Conservation (phyloP, 2,329 filamentous ascomycete genomes). For the Parastagonospora nodorum region DNA sequence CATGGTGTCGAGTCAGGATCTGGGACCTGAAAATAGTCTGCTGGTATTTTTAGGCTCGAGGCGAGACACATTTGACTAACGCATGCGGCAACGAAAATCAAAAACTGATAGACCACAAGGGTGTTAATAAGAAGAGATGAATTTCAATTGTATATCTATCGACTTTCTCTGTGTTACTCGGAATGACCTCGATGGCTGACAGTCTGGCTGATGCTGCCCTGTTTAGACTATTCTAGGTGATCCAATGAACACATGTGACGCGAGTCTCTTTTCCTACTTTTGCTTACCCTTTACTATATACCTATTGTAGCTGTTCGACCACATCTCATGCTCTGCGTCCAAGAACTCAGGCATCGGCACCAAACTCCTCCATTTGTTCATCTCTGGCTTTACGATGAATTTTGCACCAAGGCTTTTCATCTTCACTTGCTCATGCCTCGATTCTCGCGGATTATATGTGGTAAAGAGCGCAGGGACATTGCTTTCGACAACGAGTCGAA, state of each 20-base stretch:
- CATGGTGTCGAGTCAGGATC: too few relatives aligned
- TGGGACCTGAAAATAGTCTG: too few relatives aligned
- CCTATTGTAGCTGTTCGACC: conserved; percentile 20
- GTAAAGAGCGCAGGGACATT: conserved; percentile 20
- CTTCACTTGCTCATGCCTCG: conserved; percentile 12
- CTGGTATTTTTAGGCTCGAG: too few relatives aligned
- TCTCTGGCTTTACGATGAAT: conserved; percentile 12
- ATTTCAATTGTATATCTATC: too few relatives aligned
- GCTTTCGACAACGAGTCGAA: conserved; percentile 11
- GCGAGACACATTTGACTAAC: too few relatives aligned
- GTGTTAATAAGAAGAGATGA: too few relatives aligned
- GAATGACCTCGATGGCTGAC: too few relatives aligned
- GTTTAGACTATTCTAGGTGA: not conserved
- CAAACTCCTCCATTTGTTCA: conserved; percentile 20
- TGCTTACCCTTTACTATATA: conserved; percentile 17
- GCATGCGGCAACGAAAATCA: too few relatives aligned
- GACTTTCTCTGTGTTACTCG: too few relatives aligned
- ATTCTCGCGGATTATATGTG: conserved; percentile 17
- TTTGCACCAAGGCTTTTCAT: conserved; percentile 9
- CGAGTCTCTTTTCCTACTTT: not conserved
- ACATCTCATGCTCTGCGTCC: conserved; percentile 21
- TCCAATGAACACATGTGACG: not conserved
- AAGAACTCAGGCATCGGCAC: conserved; percentile 24
- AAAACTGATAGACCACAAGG: too few relatives aligned
- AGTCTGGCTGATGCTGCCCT: not conserved